Base-by-base conservation (phyloP, 371 early-diverging fungal genomes). In the Mycotypha africana region DNA sequence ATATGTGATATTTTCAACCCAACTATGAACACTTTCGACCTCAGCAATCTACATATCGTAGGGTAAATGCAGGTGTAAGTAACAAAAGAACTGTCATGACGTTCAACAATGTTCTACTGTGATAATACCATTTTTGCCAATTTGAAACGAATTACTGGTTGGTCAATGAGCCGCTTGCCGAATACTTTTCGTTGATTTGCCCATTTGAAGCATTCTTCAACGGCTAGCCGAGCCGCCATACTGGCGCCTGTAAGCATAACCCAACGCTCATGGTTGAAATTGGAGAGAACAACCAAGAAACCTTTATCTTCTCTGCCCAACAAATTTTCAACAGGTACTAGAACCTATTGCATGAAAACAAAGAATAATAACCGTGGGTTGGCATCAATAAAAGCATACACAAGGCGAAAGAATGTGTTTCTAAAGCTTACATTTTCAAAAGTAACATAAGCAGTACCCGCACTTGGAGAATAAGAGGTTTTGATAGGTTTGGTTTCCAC, bases 81-180 rank as follows among this genome's bases (percentile, higher is more conserved):
- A n/a, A n/a, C n/a, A n/a, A n/a, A n/a, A n/a, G n/a, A n/a, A n/a
- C n/a, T n/a, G n/a, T n/a, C n/a, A n/a, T n/a, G n/a, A n/a, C n/a
- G n/a, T n/a, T n/a, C n/a, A n/a, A n/a, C n/a, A n/a, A n/a, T n/a
- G n/a, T n/a, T n/a, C n/a, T n/a, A n/a, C n/a, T n/a, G n/a, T n/a
- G n/a, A n/a, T n/a, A n/a, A n/a, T n/a, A n/a, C n/a, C 91, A 89
- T 90, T 34, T 70, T 65, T 15, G 82, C 82, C 23, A 82, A 58
- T 50, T 85, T 85, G 56, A 75, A 66, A 25, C 85, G 79, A 53
- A 85, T 78, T 10, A 85, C 85, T 41, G 80, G 79, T 51, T 85
- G 83, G 47, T 82, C 76, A 20, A 82, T 76, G 16, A 92, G 70
- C 58, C 81, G 81, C 70, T 86, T 86, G 43, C 89, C 89, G 60